Evolutionary conservation across 495 filamentous ascomycete genomes (phyloP), one percentile per base, ranked within the genome.

Genomic region (Mycothermus thermophilus): DNA sequence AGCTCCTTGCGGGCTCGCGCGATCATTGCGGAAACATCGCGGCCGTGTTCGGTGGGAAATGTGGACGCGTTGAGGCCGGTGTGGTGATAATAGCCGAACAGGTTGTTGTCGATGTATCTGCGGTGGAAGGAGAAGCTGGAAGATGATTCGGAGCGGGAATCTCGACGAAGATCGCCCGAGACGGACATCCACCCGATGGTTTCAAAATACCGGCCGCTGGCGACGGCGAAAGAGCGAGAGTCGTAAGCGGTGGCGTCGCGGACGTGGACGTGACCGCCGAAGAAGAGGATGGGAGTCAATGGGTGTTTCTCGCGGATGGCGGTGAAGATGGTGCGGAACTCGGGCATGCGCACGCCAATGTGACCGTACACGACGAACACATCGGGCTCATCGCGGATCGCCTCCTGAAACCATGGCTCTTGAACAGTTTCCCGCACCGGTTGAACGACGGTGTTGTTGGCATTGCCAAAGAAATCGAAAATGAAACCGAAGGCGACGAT

Each of bases 131-230:
- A 60, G 14, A 72, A 16, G 14, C 15, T 19, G 5, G 21, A 13
- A 3, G 22, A 6, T 3, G 26, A 22, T 2, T 29, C 4, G 17
- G 19, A 40, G 4, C 18, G 12, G 10, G 34, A 67, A 4, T 44
- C 38, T 52, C 48, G 48, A 42, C 61, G 59, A 15, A 60, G 52
- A 18, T 87, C 60, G 5, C 83, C 86, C 27, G 75, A 66, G 34
- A 96, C 79, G 8, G 86, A 92, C 73, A 92, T 71, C 64, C 86
- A 97, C 4, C 90, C 90, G 32, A 95, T 76, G n/a, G 92, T 96
- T 59, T 97, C 90, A 71, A 94, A 85, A 55, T 94, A 97, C 2
- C 88, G 71, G n/a, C 90, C 90, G 48, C 80, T 86, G 21, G 86
- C 85, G 10, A 97, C 58, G 1, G 75, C 90, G 39, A 77, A 79